A percentile compares a stretch with the other conserved stretches of the same genome.
Conservation (phyloP, 2,329 filamentous ascomycete species). For the Thermomyces lanuginosus region DNA sequence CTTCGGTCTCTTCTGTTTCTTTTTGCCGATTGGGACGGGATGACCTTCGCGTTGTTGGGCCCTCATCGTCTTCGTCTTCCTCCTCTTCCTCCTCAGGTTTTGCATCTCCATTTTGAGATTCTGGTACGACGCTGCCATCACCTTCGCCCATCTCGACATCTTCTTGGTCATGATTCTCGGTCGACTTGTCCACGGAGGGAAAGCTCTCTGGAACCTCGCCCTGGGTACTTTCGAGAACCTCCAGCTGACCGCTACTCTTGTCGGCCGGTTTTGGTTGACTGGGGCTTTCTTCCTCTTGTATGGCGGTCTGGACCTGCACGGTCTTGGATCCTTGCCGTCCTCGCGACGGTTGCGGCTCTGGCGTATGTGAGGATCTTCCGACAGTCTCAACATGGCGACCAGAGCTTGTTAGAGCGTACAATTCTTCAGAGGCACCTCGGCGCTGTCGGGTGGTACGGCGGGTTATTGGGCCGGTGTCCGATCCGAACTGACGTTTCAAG, state of each 20-base stretch:
- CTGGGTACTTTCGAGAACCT: constrained; percentile 26
- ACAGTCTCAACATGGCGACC: constrained; percentile 41
- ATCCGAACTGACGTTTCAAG: constrained; percentile 13
- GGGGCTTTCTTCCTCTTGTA: constrained; percentile 15
- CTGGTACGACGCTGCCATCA: constrained; percentile 24
- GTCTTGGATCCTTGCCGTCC: constrained; percentile 16
- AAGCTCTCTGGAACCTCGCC: constrained; percentile 18
- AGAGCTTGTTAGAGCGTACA: constrained; percentile 42
- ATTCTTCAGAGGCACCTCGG: constrained; percentile 39
- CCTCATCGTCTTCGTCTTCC: constrained; percentile 39
- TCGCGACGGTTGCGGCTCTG: constrained; percentile 21
- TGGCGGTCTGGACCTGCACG: constrained; percentile 26
- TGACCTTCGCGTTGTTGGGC: constrained; percentile 34
- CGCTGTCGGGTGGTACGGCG: constrained; percentile 44
- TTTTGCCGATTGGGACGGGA: constrained; percentile 10
- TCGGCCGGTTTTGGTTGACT: constrained; percentile 19
- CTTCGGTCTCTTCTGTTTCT: constrained; percentile 15
- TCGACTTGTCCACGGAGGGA: constrained; percentile 10
- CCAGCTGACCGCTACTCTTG: constrained; percentile 28
- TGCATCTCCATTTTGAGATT: constrained; percentile 24
- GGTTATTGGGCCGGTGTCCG: constrained; percentile 13
- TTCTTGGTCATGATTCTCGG: constrained; percentile 11
- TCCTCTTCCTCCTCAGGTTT: constrained; percentile 20
- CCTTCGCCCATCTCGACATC: constrained; percentile 22
- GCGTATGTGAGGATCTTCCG: constrained; percentile 36